A percentile compares a stretch with the other conserved stretches of the same genome.
phyloP scores from a whole-genome alignment of 345 rosid genomes.

The Salix koriyanagi region DNA sequence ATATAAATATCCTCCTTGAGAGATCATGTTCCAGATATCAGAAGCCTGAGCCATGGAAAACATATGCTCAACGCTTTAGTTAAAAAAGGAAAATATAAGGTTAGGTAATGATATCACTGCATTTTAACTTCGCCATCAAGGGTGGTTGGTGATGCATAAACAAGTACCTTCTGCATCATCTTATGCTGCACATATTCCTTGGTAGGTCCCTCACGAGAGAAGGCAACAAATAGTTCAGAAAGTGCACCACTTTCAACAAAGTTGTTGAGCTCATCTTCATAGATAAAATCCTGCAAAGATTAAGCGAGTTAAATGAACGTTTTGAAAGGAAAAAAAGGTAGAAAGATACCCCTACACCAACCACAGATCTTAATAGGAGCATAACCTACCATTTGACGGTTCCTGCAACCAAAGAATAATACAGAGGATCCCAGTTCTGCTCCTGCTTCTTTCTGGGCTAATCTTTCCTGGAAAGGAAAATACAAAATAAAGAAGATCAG shows the following conservation, averaged over 20 bases:
- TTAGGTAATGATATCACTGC: neutral
- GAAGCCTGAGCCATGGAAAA: conserved; percentile 46
- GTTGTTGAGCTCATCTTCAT: conserved; percentile 75
- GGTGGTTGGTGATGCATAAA: conserved; percentile 13
- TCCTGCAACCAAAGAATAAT: conserved; percentile 95
- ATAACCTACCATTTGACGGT: conserved; percentile 61
- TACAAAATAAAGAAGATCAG: neutral
- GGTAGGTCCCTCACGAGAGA: conserved; percentile 94
- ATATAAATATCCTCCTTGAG: conserved; percentile 74
- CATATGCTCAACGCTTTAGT: neutral
- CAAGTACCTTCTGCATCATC: conserved; percentile 65
- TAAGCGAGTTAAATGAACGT: neutral
- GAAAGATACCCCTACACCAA: neutral
- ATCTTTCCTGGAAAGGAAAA: conserved; percentile 58
- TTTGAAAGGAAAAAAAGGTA: neutral
- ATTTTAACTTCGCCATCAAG: neutral
- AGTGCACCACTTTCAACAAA: conserved; percentile 65
- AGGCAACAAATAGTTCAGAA: conserved; percentile 78
- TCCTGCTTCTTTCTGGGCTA: conserved; percentile 66
- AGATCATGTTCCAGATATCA: conserved; percentile 71
- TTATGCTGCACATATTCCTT: conserved; percentile 96
- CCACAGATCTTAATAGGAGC: neutral
- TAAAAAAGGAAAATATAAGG: neutral
- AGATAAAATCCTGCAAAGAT: conserved; percentile 70
- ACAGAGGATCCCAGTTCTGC: conserved; percentile 72